These are phyloP conservation scores for Eucalyptus victrix DNA, from an alignment of 345 rosid species.

Conservation along the genomic window DNA sequence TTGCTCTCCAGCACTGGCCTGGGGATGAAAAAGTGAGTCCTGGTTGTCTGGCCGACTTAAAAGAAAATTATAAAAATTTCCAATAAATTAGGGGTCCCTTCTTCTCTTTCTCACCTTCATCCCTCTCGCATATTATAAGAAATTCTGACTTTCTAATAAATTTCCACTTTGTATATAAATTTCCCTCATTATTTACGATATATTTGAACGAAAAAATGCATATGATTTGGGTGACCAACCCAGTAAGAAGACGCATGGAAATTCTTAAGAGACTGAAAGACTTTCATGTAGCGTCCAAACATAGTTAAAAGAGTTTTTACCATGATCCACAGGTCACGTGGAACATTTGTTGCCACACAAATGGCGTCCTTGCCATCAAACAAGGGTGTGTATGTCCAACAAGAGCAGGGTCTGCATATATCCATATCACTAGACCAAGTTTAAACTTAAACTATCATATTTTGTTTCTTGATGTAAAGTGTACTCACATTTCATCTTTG, in stretches of 20 bases:
- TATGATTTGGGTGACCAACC: not conserved
- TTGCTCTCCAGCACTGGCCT: not conserved
- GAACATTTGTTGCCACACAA: not conserved
- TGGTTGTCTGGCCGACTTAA: not conserved
- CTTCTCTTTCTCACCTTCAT: not conserved
- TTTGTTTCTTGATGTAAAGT: not conserved
- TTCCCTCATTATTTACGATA: not conserved
- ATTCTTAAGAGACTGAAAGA: not conserved
- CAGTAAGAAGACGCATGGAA: not conserved
- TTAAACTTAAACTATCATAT: fast-evolving
- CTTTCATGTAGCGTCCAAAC: not conserved
- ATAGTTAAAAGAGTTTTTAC: not conserved
- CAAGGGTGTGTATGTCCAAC: fast-evolving
- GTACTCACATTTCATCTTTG: not conserved
- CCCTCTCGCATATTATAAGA: not conserved
- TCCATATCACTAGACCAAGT: fast-evolving
- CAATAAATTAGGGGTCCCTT: not conserved
- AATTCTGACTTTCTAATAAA: not conserved
- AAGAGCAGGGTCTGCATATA: not conserved
- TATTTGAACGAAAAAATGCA: not conserved
- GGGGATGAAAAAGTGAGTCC: not conserved
- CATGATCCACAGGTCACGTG: not conserved
- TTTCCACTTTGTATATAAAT: not conserved
- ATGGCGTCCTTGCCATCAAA: not conserved
- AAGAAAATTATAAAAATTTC: not conserved